Percentiles rank a stretch among this genome's conserved stretches.
Conservation (phyloP, 208 protist genomes). For the Leishmania tropica region DNA sequence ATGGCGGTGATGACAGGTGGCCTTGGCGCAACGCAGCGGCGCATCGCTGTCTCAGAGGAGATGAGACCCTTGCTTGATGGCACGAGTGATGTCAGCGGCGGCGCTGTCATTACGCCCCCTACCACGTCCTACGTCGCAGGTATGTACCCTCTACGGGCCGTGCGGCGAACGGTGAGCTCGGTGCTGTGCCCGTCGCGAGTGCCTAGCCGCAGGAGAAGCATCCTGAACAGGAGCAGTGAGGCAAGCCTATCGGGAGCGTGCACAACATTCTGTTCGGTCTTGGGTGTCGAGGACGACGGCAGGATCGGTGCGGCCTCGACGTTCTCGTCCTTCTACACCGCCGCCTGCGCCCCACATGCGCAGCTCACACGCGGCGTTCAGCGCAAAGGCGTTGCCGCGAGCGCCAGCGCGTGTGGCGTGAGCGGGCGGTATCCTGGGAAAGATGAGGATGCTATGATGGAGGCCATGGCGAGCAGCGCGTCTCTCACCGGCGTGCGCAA, state of each 20-base stretch:
- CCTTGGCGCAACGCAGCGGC: not conserved
- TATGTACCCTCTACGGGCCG: conserved; percentile 24
- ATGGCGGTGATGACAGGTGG: conserved; percentile 3
- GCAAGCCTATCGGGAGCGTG: not conserved
- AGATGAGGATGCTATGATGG: not conserved
- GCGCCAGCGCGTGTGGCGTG: not conserved
- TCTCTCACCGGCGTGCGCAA: not conserved
- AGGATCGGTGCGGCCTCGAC: not conserved
- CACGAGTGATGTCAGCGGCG: not conserved
- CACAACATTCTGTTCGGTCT: not conserved
- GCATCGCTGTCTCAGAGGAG: not conserved
- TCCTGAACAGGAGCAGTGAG: not conserved
- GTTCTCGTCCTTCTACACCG: not conserved
- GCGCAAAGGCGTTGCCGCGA: not conserved
- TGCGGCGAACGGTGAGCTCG: conserved; percentile 16
- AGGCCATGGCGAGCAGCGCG: not conserved
- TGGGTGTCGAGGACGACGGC: not conserved
- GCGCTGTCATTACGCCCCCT: not conserved
- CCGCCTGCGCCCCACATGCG: not conserved
- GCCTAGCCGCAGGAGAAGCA: not conserved
- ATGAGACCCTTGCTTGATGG: not conserved
- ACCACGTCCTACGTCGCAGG: conserved; percentile 26
- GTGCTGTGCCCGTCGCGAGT: conserved; percentile 1
- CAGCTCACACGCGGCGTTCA: not conserved
- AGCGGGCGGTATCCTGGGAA: not conserved